These are phyloP conservation scores for Raffaelea ambrosiae DNA, from an alignment of 2,329 filamentous ascomycete species.

Conservation along the genomic window DNA sequence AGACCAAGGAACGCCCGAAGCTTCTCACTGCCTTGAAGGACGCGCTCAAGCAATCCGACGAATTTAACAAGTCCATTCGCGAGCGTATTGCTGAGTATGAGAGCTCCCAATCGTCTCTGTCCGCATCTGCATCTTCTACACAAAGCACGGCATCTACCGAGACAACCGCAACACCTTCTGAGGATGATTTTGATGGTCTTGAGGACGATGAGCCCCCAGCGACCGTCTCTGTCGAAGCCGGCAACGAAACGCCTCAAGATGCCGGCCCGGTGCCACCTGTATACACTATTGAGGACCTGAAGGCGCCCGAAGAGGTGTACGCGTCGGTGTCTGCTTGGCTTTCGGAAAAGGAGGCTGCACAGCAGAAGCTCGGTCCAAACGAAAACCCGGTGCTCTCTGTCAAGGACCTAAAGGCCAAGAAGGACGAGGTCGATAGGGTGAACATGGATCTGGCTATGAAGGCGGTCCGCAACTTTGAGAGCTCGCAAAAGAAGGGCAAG, in stretches of 20 bases:
- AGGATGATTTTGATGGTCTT: slow-evolving; percentile 60
- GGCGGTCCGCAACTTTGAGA: slow-evolving; percentile 50
- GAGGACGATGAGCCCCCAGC: slow-evolving; percentile 55
- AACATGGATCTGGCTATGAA: slow-evolving; percentile 64
- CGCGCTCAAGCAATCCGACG: slow-evolving; percentile 60
- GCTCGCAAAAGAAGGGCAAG: slow-evolving; percentile 32
- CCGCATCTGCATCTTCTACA: slow-evolving; percentile 35
- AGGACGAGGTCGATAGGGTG: slow-evolving; percentile 62
- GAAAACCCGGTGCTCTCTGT: slow-evolving; percentile 68
- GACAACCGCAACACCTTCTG: slow-evolving; percentile 28
- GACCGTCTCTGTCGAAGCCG: slow-evolving; percentile 26
- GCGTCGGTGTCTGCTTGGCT: slow-evolving; percentile 65
- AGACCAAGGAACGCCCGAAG: slow-evolving; percentile 62
- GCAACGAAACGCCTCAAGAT: slow-evolving; percentile 34
- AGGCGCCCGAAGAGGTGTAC: slow-evolving; percentile 52
- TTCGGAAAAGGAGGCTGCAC: slow-evolving; percentile 57
- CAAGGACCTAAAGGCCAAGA: slow-evolving; percentile 62
- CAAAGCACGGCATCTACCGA: slow-evolving; percentile 30
- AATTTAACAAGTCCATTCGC: slow-evolving; percentile 62
- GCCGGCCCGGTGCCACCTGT: slow-evolving; percentile 52
- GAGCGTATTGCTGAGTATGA: slow-evolving; percentile 63
- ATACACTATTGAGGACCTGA: slow-evolving; percentile 67
- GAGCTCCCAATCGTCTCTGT: slow-evolving; percentile 44
- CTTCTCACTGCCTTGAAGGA: slow-evolving; percentile 59
- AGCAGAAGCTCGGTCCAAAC: slow-evolving; percentile 59